Evolutionary conservation across 176 grass and related monocot species (phyloP).

Genomic region (Tuctoria greenei): DNA sequence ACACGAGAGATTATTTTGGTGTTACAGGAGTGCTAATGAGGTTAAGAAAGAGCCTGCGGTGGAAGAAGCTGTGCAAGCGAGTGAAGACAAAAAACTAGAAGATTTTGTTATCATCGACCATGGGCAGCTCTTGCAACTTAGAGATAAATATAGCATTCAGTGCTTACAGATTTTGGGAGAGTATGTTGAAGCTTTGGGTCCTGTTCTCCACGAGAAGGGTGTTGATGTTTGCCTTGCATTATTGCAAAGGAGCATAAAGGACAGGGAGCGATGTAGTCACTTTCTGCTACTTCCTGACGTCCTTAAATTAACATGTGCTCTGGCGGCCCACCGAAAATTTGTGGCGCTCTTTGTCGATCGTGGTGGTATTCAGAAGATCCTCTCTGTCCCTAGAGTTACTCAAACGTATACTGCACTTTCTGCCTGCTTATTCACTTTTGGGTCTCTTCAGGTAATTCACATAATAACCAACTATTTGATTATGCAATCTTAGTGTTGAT

Average conservation of each 20-base stretch:
- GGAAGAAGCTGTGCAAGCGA: conserved; percentile 54
- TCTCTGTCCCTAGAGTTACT: conserved; percentile 64
- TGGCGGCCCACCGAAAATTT: conserved; percentile 92
- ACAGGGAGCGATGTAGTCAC: conserved; percentile 45
- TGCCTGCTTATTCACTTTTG: conserved; percentile 90
- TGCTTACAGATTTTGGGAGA: conserved; percentile 87
- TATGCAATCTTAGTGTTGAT: conserved; percentile 12
- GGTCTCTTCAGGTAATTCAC: conserved; percentile 81
- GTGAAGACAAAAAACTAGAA: conserved; percentile 62
- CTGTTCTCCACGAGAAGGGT: conserved; percentile 95
- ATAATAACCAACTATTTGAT: background rate
- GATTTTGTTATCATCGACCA: conserved; percentile 70
- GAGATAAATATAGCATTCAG: conserved; percentile 94
- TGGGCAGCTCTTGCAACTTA: conserved; percentile 58
- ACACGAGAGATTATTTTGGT: conserved; percentile 8
- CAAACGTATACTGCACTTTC: conserved; percentile 87
- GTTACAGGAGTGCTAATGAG: conserved; percentile 50
- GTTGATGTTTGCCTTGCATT: conserved; percentile 90
- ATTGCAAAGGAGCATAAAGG: conserved; percentile 73
- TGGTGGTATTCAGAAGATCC: conserved; percentile 94
- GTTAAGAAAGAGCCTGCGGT: conserved; percentile 29
- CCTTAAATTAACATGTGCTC: conserved; percentile 79
- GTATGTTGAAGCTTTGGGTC: conserved; percentile 95
- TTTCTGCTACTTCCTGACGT: conserved; percentile 71
- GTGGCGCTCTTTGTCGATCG: conserved; percentile 93